A percentile compares a stretch with the other conserved stretches of the same genome.
phyloP scores from a whole-genome alignment of 2,329 filamentous ascomycete genomes.

The Rutstroemia sydowiana region DNA sequence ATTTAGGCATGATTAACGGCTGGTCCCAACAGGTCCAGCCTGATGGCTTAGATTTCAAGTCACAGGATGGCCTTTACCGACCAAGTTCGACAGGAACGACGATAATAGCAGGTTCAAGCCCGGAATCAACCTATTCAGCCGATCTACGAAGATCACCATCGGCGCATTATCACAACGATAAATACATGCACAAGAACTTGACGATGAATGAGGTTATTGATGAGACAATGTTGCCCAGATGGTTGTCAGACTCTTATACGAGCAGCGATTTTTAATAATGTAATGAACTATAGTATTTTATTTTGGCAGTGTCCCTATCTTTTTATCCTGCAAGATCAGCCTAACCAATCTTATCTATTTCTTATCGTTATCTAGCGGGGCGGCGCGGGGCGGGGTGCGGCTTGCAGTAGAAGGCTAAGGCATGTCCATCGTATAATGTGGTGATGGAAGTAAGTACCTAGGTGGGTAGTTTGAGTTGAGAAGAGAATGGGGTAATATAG shows the following conservation, averaged over 20 bases:
- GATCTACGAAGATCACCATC: not conserved
- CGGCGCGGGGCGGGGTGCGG: not conserved
- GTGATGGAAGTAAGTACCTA: no score
- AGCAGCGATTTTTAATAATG: no score
- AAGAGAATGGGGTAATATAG: no score
- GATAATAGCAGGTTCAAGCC: not conserved
- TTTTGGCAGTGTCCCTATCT: no score
- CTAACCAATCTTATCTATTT: not conserved
- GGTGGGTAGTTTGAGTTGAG: no score
- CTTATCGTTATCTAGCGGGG: not conserved
- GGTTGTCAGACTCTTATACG: no score
- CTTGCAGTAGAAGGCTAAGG: not conserved
- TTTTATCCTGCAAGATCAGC: not conserved
- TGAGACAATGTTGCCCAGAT: no score
- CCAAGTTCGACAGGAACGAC: not conserved
- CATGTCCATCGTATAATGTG: no score
- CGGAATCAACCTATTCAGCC: not conserved
- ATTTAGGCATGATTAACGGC: not conserved
- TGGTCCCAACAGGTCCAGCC: not conserved
- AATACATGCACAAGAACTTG: no score
- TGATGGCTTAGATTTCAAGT: not conserved
- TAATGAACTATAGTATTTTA: not conserved
- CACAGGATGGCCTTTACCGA: not conserved
- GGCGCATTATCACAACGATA: not conserved
- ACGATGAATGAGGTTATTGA: no score